A percentile compares a stretch with the other conserved stretches of the same genome.
These are phyloP conservation scores for Backusella tarrabulga DNA, from an alignment of 192 early-diverging fungal species.

Conservation along the genomic window DNA sequence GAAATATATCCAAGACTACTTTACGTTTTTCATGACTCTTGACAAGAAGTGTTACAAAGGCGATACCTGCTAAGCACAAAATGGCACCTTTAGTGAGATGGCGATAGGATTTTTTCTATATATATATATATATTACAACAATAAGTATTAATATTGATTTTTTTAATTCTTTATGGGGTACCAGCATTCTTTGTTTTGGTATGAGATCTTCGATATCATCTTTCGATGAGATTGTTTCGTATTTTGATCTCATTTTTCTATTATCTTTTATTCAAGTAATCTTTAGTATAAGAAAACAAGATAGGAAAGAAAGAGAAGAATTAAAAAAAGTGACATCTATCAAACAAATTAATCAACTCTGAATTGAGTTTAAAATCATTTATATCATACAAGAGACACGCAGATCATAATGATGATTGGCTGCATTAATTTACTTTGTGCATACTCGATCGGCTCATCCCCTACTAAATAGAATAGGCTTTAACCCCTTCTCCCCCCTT, in stretches of 20 bases:
- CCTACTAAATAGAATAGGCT: not conserved
- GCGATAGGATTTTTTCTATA: not conserved
- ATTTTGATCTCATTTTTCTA: not conserved
- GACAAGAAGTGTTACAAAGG: not conserved
- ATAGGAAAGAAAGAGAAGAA: not conserved
- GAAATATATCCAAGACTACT: not conserved
- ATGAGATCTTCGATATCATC: not conserved
- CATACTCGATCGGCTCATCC: not conserved
- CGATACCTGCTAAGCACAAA: not conserved
- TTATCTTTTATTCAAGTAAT: not conserved
- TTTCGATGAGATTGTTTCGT: not conserved
- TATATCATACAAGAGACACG: not conserved
- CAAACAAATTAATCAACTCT: not conserved
- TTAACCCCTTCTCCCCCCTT: not conserved
- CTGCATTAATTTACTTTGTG: not conserved
- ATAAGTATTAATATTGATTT: no score
- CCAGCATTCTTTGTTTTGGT: not conserved
- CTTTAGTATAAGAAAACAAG: not conserved
- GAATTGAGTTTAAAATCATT: not conserved
- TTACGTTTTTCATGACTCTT: not conserved
- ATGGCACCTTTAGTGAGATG: not conserved
- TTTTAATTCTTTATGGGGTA: not conserved
- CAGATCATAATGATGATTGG: not conserved
- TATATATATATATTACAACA: not conserved
- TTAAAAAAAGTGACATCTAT: not conserved